Evolutionary conservation across 345 rosid species (phyloP), one percentile per base, ranked within the genome.

Genomic region (Pistacia integerrima): DNA sequence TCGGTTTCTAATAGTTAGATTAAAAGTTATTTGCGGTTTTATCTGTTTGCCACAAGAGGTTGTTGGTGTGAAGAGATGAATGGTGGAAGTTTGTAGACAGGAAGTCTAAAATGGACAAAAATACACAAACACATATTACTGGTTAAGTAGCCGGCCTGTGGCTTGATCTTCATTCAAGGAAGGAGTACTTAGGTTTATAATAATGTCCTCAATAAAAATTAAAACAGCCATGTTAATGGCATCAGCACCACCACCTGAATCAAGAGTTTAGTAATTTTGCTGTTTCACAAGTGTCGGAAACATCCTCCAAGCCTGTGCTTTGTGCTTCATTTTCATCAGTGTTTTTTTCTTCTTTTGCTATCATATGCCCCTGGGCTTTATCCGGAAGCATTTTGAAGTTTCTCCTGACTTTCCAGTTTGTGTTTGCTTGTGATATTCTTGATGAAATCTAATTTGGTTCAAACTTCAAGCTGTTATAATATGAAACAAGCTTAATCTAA

Each of bases 321-420:
- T 65, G 30, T 65, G 3, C 14, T 38, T 65, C 17, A 8, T n/a
- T n/a, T 6, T 65, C 54, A 20, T 65, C 30, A 17, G 6, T 18
- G 14, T 20, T 38, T 38, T 30, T 28, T 4, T 4, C 57, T 54
- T 13, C 28, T 8, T 67, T 48, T 41, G 5, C 44, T 41, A 46
- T 67, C 48, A 51, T 5, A 9, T 59, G 67, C 44, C 35, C 41
- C 5, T 72, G 49, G 5, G 49, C 60, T 22, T 69, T 54, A 58
- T 70, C 63, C 20, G 64, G 64, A 58, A 56, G 69, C 49, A 73
- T 56, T 56, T 69, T 63, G 52, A 38, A 58, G 58, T 57, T 71
- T 70, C 57, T 62, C n/a, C 67, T 70, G 35, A 13, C 64, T 60
- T 49, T 30, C 63, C 67, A 13, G 48, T 30, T 78, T 35, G 30